Evolutionary conservation across 2,329 filamentous ascomycete species (phyloP), one percentile per base, ranked within the genome.

Genomic region (Epichloe aotearoae): DNA sequence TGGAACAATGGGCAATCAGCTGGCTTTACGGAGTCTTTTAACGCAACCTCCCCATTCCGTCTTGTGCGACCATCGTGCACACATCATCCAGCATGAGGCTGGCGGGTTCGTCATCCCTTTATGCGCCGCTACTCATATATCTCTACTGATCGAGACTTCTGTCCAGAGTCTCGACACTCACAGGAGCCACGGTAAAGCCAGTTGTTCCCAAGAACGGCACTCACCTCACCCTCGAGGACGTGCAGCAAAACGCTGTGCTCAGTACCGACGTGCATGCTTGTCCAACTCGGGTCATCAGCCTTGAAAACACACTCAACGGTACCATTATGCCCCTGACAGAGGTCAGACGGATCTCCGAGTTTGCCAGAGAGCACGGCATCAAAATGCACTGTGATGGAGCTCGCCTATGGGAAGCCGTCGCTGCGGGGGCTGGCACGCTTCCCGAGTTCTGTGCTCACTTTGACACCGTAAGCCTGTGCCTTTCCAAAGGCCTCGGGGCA

Each of bases 1-100:
- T 0, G 91, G 91, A 3, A 95, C 90, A 4, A 95, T 95, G 89
- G 89, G 88, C 40, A 96, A 96, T 68, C 89, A 95, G 65, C 73
- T 96, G 17, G 83, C 85, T 0, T 75, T 95, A 41, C 81, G 90
- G 39, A 77, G 86, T 1, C 84, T 93, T 53, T 75, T 96, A 14
- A 77, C 73, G 1, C 84, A 87, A 53, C 89, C 90, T 14, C 91
- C 91, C 0, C 82, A 95, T 64, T 78, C 79, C 7, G 79, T 96
- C 5, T 70, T 96, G 8, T 88, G 85, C 58, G 90, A 96, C 63
- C 73, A 82, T 55, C 78, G 88, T 36, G 79, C 82, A 4, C 91
- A 96, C 63, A 86, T 96, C 52, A 72, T 87, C 52, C 73, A 81
- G 40, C 82, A 76, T 55, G 80, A 84, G 60, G 79, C 79, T 11